Evolutionary conservation across 345 rosid species (phyloP).

Genomic region (Murraya paniculata): DNA sequence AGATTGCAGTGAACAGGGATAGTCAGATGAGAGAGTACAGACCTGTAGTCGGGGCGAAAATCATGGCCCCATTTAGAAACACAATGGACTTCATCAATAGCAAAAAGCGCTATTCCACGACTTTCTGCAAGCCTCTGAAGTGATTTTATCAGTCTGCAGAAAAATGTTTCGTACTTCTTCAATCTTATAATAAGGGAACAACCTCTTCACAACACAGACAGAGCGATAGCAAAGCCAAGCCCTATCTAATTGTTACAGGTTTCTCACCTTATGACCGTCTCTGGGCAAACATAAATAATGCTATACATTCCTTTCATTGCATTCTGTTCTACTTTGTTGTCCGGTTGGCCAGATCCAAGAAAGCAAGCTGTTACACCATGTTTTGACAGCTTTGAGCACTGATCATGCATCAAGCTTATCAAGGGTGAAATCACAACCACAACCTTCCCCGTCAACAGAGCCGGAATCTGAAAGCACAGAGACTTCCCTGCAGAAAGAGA

Average conservation of each 20-base stretch:
- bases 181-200: slow-evolving; percentile 4
- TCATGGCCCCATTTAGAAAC: slow-evolving; percentile 98
- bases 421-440: slow-evolving; percentile 89
- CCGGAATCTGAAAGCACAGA: slow-evolving; percentile 89
- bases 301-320: slow-evolving; percentile 83
- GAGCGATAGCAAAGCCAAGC: too few relatives aligned
- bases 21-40: neutral
- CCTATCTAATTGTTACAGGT: neutral
- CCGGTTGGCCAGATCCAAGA: slow-evolving; percentile 96
- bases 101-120: slow-evolving; percentile 82
- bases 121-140: slow-evolving; percentile 72
- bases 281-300: slow-evolving; percentile 87
- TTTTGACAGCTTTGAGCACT: slow-evolving; percentile 74
- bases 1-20: neutral
- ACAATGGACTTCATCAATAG: slow-evolving; percentile 90
- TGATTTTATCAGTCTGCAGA: slow-evolving; percentile 60
- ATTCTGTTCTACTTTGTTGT: slow-evolving; percentile 70
- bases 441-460: slow-evolving; percentile 68
- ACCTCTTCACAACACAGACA: neutral
- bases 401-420: slow-evolving; percentile 97
- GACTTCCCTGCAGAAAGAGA: slow-evolving; percentile 65
- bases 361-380: slow-evolving; percentile 85
- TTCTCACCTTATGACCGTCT: slow-evolving; percentile 62
- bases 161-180: slow-evolving; percentile 8
- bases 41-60: slow-evolving; percentile 88